These are phyloP conservation scores for Malassezia sp. DNA, from an alignment of 1,284 basidiomycete genomes.

Conservation along the genomic window DNA sequence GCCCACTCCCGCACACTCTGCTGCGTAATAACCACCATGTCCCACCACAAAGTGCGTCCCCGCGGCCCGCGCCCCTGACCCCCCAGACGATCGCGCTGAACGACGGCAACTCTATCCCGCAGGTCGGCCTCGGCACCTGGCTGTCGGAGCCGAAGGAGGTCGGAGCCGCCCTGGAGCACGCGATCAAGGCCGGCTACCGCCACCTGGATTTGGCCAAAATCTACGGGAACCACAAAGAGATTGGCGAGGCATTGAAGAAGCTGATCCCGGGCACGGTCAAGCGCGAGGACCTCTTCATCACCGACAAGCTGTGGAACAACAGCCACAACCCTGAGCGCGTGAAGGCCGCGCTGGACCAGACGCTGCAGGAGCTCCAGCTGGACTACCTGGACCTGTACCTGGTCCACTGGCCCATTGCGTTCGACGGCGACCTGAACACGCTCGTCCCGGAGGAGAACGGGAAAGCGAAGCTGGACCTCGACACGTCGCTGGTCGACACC, in stretches of 20 bases:
- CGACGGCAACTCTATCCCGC: constrained; percentile 43
- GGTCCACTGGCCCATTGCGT: constrained; percentile 70
- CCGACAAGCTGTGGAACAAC: constrained; percentile 56
- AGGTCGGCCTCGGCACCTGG: constrained; percentile 67
- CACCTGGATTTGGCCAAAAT: constrained; percentile 41
- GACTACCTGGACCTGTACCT: constrained; percentile 52
- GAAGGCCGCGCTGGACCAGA: constrained; percentile 46
- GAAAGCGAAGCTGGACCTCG: constrained; percentile 53
- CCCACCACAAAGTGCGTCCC: constrained; percentile 21
- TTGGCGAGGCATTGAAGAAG: constrained; percentile 50
- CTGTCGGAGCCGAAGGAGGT: constrained; percentile 65
- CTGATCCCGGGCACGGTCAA: constrained; percentile 46
- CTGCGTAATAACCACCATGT: constrained; percentile 17
- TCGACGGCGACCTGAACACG: constrained; percentile 23
- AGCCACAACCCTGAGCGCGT: constrained; percentile 50
- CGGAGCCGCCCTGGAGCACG: constrained; percentile 53
- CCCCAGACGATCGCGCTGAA: constrained; percentile 28
- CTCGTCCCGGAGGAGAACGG: constrained; percentile 53
- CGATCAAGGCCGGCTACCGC: constrained; percentile 38
- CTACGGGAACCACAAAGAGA: constrained; percentile 44
- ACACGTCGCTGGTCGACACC: constrained; percentile 60
- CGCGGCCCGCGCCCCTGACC: not conserved
- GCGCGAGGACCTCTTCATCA: constrained; percentile 51
- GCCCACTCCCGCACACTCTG: too few species aligned
- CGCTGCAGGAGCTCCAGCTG: constrained; percentile 46